Evolutionary conservation across 2,329 filamentous ascomycete species (phyloP), one percentile per base, ranked within the genome.

Genomic region (Acarospora socialis): DNA sequence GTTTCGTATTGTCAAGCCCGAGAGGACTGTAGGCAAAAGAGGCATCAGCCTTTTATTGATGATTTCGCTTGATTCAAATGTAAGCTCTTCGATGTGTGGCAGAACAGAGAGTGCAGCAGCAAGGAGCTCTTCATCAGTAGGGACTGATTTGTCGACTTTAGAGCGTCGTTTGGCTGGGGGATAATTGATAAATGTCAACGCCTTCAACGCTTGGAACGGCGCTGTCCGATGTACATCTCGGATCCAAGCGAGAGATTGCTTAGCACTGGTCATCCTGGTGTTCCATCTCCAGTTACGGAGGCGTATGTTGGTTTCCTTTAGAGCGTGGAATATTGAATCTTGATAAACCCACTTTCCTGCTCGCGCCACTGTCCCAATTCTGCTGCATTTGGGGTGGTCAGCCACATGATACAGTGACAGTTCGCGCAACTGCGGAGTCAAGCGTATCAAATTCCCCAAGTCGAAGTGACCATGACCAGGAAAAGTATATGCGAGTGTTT

Each of bases 1-100:
- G 44, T 90, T 87, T 42, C 75, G 71, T 10, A 94, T 60, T 41
- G 77, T 77, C 3, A 95, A 62, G 27, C 70, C 69, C 27, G 66
- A 57, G 13, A 95, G 61, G 3, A 60, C 66, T 7, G 58, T 63
- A 1, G 86, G 82, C 5, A 94, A 57, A 3, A 70, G 60, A 2
- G 69, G 63, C n/a, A 93, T 59, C 12, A 92, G 62, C 6, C 63
- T 60, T 5, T 73, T 67, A 46, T 79, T 79, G 36, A 83, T 66
- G 20, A 81, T 63, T 5, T 77, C 30, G 12, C 21, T 33, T 5
- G 12, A 77, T 46, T 86, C 73, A 42, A 94, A 75, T 2, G 74
- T 63, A 7, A 94, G 57, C 33, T 75, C 68, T 33, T 66, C 66
- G 5, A 95, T 60, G 2, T 66, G 55, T 1, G 73, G 68, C 6